Base-by-base conservation (phyloP, 805 yeast genomes). In the Candida wancherniae region DNA sequence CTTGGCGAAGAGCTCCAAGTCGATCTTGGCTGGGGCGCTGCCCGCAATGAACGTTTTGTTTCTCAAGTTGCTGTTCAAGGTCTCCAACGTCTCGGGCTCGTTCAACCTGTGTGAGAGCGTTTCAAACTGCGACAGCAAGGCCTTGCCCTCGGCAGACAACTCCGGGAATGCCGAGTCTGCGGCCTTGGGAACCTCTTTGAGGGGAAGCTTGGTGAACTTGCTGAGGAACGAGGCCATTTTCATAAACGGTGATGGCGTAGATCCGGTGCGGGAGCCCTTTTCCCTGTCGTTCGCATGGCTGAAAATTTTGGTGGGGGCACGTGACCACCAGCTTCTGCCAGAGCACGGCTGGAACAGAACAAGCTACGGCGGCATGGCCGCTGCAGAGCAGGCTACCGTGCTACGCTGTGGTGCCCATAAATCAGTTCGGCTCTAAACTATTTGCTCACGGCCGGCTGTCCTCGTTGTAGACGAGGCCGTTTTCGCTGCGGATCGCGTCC, bases 91-190 rank as follows among this genome's bases (percentile, higher is more conserved):
- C 37, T 53, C 61, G 18, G 81, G 78, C 42, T 62, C 70, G 35
- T 48, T 53, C 31, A 84, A 60, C 47, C 80, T 69, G 35, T 65
- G 57, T n/a, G 88, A 69, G 31, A 87, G 67, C 4, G 94, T 78
- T 36, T 69, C 68, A 80, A 90, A 84, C 61, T 88, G 95, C 19
- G 87, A 72, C 42, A 73, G 69, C 44, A 80, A 67, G 14, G 95
- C 95, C 50, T 70, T 67, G 62, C 80, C 83, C 34, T 70, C 74
- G 23, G 47, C 44, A 24, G 58, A 36, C 41, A 61, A 53, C 29
- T 44, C 49, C 9, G 64, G 61, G 34, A 60, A 58, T 12, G 29
- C 24, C 22, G 40, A 25, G 13, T 42, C 50, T 24, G 27, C 37
- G 12, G 40, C 50, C 16, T 34, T 36, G 23, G 48, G 26, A 19